Evolutionary conservation across 768 basidiomycete species (phyloP), one percentile per base, ranked within the genome.

Genomic region (Leucosporidium scottii): DNA sequence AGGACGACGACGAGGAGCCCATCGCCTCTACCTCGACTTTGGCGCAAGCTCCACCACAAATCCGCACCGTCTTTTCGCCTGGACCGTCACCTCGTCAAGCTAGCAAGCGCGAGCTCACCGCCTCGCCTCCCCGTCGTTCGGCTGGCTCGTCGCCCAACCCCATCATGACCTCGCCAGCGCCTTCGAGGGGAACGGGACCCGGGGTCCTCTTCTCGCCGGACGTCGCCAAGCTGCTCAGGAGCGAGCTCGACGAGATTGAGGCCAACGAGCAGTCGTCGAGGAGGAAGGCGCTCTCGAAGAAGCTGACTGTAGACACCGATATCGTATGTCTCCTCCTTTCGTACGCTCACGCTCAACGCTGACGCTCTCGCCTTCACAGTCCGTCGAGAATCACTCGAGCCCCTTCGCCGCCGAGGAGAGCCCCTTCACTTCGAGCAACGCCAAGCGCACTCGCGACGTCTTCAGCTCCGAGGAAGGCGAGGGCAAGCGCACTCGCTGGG

Each of bases 231-330:
- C 36, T 72, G 20, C 60, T 72, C 20, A 23, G 65, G n/a, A 72
- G 71, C 44, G 71, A 72, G 55, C 57, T 72, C 23, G 65, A 69
- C 59, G 61, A 72, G 59, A 39, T 72, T 54, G 59, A 72, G 34
- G 64, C 64, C 15, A 68, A 64, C 20, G 70, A 62, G 34, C 34
- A 34, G 51, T 25, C 56, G 20, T 47, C 56, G 2, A 20, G 59
- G 23, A 25, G 50, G 21, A 10, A 27, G 34, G 53, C 25, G 28
- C 63, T 58, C n/a, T 53, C 61, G 31, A 51, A 48, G 47, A 68
- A 66, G 58, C 18, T n/a, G 12, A n/a, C 50, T 0, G 64, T 53
- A 1, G 67, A 68, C 4, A 34, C 10, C 34, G 34, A 34, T 34
- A 68, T 65, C 48, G 70, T 72, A 48, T 30, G 67, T 59, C 15